Evolutionary conservation across 768 basidiomycete genomes (phyloP), one percentile per base, ranked within the genome.

Genomic region (Lentinula detonsa): DNA sequence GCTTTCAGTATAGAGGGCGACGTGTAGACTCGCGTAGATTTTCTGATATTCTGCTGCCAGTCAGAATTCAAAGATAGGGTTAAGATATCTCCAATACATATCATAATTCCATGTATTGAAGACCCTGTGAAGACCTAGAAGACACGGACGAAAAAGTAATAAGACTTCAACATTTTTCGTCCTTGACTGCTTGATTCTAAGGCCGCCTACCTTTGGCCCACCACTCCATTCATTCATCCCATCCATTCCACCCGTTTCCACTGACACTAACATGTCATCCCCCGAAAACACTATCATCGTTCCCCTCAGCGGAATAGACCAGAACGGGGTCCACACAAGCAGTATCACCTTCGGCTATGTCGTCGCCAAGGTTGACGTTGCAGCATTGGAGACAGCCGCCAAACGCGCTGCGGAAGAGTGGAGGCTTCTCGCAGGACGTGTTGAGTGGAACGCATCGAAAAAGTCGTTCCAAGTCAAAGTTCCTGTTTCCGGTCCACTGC

Each of bases 291-390:
- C 46, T 16, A n/a, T 59, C 5, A 10, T 59, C 48, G 45, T 48
- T 59, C 57, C 57, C n/a, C 57, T 59, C 18, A 59, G 57, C n/a
- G 31, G 33, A 35, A 48, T 59, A 8, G 57, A 59, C 37, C 57
- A 50, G 31, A 59, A 50, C 34, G 57, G 57, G 4, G 57, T 59
- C 1, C 57, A 59, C 48, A 59, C 57, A 10, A 59, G 57, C 23
- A 59, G 57, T 28, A 49, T 59, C 46, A 59, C 57, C 7, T 48
- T 59, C 31, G 57, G 57, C 5, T 59, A 59, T 33, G 57, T 59
- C 16, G 45, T 59, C 40, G 16, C 34, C 31, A n/a, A n/a, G 10
- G 33, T 59, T 28, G 33, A 59, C 45, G 48, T 39, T 21, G 16
- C 34, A 18, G 57, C 57, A 34, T 33, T 59, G 33, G 57, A 59